phyloP scores from a whole-genome alignment of 495 filamentous ascomycete genomes.

The Penicillium salamii region DNA sequence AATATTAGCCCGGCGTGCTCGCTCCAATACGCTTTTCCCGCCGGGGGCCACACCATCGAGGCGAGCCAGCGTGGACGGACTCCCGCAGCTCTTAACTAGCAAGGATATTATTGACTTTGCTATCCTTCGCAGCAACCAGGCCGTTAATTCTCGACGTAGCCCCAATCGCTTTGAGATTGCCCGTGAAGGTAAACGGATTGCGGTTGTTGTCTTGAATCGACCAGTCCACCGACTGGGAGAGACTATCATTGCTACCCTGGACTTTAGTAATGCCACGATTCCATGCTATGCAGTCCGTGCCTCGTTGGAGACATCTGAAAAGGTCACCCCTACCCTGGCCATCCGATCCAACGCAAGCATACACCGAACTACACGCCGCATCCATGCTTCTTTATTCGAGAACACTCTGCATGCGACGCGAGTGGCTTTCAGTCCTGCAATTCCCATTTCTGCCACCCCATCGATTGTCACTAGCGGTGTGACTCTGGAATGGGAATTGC shows the following conservation, averaged over 20 bases:
- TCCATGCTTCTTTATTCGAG: constrained; percentile 73
- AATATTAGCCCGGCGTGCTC: constrained; percentile 61
- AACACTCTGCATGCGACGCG: constrained; percentile 75
- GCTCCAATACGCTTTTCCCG: constrained; percentile 51
- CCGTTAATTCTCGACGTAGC: constrained; percentile 58
- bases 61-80: constrained; percentile 45
- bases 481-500: constrained; percentile 77
- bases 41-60: constrained; percentile 67
- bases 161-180: constrained; percentile 93
- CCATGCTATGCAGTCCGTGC: constrained; percentile 77
- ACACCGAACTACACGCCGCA: constrained; percentile 75
- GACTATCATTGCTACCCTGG: constrained; percentile 73
- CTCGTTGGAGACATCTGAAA: constrained; percentile 75
- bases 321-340: constrained; percentile 71
- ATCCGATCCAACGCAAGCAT: constrained; percentile 83
- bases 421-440: constrained; percentile 74
- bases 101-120: constrained; percentile 91
- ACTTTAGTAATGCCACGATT: constrained; percentile 71
- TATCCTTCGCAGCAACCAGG: constrained; percentile 73
- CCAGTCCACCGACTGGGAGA: constrained; percentile 91
- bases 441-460: constrained; percentile 78
- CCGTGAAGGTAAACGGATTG: constrained; percentile 79
- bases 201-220: constrained; percentile 82
- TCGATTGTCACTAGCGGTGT: constrained; percentile 87
- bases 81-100: constrained; percentile 45